A percentile compares a stretch with the other conserved stretches of the same genome.
Evolutionary conservation across 176 grass and related monocot species (phyloP).

Genomic region (Poa pratensis): DNA sequence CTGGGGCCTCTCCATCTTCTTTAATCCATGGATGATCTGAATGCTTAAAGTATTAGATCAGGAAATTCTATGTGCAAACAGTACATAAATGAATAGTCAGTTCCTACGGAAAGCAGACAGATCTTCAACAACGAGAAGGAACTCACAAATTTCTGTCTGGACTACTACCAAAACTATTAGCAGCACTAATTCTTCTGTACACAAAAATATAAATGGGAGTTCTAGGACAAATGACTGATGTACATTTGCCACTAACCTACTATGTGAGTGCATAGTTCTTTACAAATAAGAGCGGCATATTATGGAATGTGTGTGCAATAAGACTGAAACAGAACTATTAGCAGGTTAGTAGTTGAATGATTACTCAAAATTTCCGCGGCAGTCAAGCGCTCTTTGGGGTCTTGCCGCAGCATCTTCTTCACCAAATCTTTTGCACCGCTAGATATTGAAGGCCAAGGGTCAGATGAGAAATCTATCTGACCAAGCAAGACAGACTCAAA

Average conservation of each 20-base stretch:
- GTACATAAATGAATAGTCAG: constrained; percentile 3
- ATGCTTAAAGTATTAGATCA: constrained; percentile 53
- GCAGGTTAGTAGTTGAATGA: neutral
- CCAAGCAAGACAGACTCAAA: constrained; percentile 76
- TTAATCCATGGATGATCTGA: constrained; percentile 95
- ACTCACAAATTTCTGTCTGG: neutral
- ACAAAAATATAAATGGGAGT: neutral
- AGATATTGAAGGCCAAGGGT: constrained; percentile 95
- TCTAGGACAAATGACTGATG: neutral
- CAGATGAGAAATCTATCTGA: constrained; percentile 87
- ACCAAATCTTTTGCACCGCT: constrained; percentile 86
- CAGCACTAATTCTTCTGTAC: neutral
- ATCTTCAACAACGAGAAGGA: constrained; percentile 13
- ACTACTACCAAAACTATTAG: neutral
- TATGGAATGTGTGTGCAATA: constrained; percentile 23
- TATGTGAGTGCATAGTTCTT: constrained; percentile 15
- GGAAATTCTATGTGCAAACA: constrained; percentile 29
- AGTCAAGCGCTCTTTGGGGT: constrained; percentile 88
- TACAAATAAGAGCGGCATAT: constrained; percentile 29
- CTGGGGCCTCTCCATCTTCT: constrained; percentile 97
- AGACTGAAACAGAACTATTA: constrained; percentile 20
- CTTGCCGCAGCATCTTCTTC: constrained; percentile 89
- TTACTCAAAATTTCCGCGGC: constrained; percentile 95
- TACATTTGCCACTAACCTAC: constrained; percentile 6
- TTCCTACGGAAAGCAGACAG: neutral